Base-by-base conservation (phyloP, 2,329 filamentous ascomycete genomes). In the Macrophomina tecta region DNA sequence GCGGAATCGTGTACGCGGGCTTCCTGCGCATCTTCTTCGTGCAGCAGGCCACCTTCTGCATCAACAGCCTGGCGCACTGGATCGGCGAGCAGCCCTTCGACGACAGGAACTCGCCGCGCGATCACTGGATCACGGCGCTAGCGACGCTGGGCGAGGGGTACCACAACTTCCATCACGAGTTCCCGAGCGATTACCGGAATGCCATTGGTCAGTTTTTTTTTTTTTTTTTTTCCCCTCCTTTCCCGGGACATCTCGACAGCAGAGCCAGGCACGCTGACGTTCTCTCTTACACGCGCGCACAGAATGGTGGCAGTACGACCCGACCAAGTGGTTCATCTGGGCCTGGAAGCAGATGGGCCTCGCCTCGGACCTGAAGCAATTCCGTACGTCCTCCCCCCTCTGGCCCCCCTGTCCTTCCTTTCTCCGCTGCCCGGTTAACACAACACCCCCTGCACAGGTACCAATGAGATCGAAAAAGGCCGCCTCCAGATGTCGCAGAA, bases 121-220 rank as follows among this genome's bases (percentile, higher is more conserved):
- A 96, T 75, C 92, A 96, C 81, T 86, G 94, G 76, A 88, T 96
- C 80, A 96, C 92, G 48, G 92, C 92, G 52, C 82, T 96, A 18
- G 89, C 93, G 72, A 96, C 92, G 51, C 89, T 96, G 28, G 92
- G 92, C 58, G 92, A 94, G 82, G 92, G 92, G 36, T 96, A 96
- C 83, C 92, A 96, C 86, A 96, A 96, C 86, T 96, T 96, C 86
- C 92, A 96, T 82, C 92, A 96, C 85, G 92, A 96, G 80, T 96
- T 96, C 82, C 93, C 93, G 65, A 94, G 91, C 11, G 92, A 96
- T 80, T 96, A 95, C 87, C 91, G 92, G 78, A 96, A 96, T 78
- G 92, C 92, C 69, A 94, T 95, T 72, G 85, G 65, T 67, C 4
- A 52, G 55, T 12, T 12, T 38, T 12, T 3, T 3, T 4, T 12